phyloP scores from a whole-genome alignment of 257 asterid species.

The Solanum sitiens region DNA sequence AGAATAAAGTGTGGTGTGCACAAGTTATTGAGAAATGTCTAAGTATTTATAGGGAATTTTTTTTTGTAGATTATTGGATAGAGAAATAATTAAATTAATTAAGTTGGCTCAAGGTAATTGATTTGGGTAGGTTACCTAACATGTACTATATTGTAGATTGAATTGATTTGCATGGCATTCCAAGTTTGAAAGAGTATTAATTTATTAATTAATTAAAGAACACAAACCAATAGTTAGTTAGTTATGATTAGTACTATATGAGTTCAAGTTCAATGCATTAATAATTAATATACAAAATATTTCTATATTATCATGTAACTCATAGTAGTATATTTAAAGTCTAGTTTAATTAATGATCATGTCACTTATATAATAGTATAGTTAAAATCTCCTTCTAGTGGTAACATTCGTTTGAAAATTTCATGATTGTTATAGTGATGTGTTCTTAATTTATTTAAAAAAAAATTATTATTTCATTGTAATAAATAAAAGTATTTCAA shows the following conservation, averaged over 20 bases:
- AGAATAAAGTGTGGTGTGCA: conserved; percentile 10
- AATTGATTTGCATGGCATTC: conserved; percentile 28
- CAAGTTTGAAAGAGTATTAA: background rate
- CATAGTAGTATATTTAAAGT: no score
- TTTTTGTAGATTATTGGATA: background rate
- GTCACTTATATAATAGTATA: background rate
- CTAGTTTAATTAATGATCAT: background rate
- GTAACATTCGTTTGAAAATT: no score
- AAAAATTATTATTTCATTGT: no score
- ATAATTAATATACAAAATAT: background rate
- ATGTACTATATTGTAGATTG: conserved; percentile 14
- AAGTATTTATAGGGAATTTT: conserved; percentile 27
- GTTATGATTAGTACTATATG: background rate
- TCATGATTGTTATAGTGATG: no score
- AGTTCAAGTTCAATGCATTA: background rate
- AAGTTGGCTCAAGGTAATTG: background rate
- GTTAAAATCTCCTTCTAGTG: background rate
- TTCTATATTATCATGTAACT: background rate
- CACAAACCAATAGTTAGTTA: background rate
- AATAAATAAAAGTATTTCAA: no score
- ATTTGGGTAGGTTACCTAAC: conserved; percentile 47
- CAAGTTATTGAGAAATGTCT: background rate
- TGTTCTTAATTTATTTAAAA: no score
- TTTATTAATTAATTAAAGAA: background rate
- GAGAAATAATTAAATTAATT: background rate